Base-by-base conservation (phyloP, 345 rosid species). In the Odontarrhena argentea region DNA sequence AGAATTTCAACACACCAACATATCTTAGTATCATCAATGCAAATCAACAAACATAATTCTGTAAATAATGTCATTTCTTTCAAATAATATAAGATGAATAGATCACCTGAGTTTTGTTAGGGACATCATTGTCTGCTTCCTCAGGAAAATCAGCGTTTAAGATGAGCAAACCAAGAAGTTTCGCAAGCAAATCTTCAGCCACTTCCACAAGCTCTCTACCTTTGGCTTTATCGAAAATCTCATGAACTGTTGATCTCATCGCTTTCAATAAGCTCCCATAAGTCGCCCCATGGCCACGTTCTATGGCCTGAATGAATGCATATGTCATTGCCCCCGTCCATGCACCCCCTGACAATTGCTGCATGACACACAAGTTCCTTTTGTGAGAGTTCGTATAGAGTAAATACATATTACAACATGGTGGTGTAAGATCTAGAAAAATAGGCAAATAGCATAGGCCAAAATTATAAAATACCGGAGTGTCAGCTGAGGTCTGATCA, bases 311-410 rank as follows among this genome's bases (percentile, higher is more conserved):
- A 68, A 92, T 86, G 81, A 93, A 89, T 46, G 97, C 74, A 60
- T 84, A 93, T 7, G 98, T 93, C 94, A 93, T 87, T n/a, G 92
- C 98, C 43, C 98, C 98, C 0, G 97, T 93, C 25, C 90, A 87
- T 15, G 90, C 77, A 56, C 81, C 74, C 63, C 65, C 84, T 11
- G 98, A 81, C 15, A 90, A 59, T 53, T 91, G 87, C 98, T 87
- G 85, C 48, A 38, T 0, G 6, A 3, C 11, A 38, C 44, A 0
- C 43, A 41, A 4, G 7, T 36, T 56, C 56, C 6, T 56, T 46
- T 12, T 36, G 41, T 36, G 11, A 55, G 44, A 9, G 50, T 49
- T 3, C 6, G 34, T 0, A 18, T 43, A 32, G 36, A 32, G 36
- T 1, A 32, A 4, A 32, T 32, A 2, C 5, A 32, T 5, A 32